Evolutionary conservation across 805 yeast genomes (phyloP), one percentile per base, ranked within the genome.

Genomic region (Kodamaea nitidulidarum): DNA sequence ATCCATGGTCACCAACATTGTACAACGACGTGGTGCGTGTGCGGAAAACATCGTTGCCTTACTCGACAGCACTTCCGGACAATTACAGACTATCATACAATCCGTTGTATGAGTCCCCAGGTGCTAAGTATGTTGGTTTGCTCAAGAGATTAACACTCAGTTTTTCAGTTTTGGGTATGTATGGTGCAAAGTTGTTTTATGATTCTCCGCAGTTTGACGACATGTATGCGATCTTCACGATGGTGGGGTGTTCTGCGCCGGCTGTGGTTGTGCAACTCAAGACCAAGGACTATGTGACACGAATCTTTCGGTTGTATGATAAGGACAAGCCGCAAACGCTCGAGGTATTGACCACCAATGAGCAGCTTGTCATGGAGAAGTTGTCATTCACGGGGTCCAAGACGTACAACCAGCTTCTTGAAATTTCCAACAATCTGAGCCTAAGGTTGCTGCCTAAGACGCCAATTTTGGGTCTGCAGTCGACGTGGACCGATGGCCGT

Each of bases 261-360:
- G 56, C 79, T 2, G 61, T 76, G 2, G 52, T 55, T 4, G 67
- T 63, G 8, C 72, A 69, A 46, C 78, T 70, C 51, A 68, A 77
- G 36, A 75, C 86, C 2, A 64, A 69, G 24, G 80, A 85, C 38
- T 83, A 82, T 48, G 95, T 87, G 21, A 67, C 85, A 2, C 65
- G 87, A 45, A 76, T 87, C 11, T 84, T 76, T 61, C 62, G 95
- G 32, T 65, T 86, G 15, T 86, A 85, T 54, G 79, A 80, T 49
- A 71, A 73, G 29, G 71, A 74, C 3, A 65, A 73, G 51, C 77
- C 81, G 0, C 90, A 85, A 54, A 80, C 84, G 1, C 63, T 78
- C 39, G 85, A 80, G 35, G 75, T 73, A 51, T 65, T 87, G 49
- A 63, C 73, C 11, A 51, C 60, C 4, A 78, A 86, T 55, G 95